Evolutionary conservation across 2,329 filamentous ascomycete genomes (phyloP).

Genomic region (Ascochyta clinopodiicola): DNA sequence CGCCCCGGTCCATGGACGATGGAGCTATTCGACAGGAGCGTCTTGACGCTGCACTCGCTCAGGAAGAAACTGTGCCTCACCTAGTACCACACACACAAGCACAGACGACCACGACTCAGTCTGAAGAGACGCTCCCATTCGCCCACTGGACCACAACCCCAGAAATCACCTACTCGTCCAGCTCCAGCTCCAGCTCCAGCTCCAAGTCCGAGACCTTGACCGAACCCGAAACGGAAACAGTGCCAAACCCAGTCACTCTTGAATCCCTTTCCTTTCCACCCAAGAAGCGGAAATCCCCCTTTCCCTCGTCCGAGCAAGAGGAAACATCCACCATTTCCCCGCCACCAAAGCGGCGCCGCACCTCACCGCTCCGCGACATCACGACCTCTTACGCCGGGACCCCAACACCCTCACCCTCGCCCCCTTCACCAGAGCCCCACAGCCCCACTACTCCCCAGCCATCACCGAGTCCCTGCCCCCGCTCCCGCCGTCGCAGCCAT

Average conservation of each 20-base stretch:
- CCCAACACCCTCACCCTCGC: not conserved
- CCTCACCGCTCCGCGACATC: not conserved
- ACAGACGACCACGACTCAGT: no score
- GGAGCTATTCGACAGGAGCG: not conserved
- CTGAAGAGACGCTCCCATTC: not conserved
- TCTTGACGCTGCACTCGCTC: no score
- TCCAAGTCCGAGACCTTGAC: not conserved
- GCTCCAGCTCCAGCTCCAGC: no score
- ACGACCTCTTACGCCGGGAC: not conserved
- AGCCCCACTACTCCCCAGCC: no score
- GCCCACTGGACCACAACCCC: not conserved
- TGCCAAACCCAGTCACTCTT: no score
- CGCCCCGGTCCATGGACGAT: not conserved
- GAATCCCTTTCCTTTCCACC: not conserved
- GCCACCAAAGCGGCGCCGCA: not conserved
- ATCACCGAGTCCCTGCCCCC: no score
- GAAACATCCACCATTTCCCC: no score
- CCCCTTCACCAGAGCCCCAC: not conserved
- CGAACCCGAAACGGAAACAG: no score
- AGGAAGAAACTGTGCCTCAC: no score
- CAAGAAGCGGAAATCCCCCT: conserved; percentile 4
- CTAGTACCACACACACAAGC: no score
- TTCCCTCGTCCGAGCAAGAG: not conserved
- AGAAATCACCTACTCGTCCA: not conserved
- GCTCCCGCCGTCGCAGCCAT: no score